A percentile compares a stretch with the other conserved stretches of the same genome.
phyloP scores from a whole-genome alignment of 73 alveolate genomes.

The Paramecium octaurelia region DNA sequence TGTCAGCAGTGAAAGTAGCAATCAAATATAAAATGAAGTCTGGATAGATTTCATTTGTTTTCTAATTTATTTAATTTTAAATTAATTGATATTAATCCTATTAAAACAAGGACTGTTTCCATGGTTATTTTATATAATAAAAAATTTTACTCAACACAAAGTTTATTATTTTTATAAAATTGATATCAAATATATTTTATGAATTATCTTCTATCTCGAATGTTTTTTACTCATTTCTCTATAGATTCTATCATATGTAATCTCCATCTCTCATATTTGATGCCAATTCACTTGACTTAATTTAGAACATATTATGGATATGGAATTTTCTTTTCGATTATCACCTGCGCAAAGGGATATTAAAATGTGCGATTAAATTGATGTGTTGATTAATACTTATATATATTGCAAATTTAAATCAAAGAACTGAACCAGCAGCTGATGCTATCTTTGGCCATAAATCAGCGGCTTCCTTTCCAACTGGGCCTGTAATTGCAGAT shows the following conservation, averaged over 20 bases:
- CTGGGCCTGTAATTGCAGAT: constrained; percentile 93
- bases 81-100: too few relatives aligned
- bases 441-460: constrained; percentile 98
- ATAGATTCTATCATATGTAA: too few relatives aligned
- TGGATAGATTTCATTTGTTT: too few relatives aligned
- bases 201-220: not conserved
- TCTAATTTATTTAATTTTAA: too few relatives aligned
- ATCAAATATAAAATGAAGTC: too few relatives aligned
- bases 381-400: not conserved
- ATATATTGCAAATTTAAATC: constrained; percentile 52
- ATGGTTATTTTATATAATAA: too few relatives aligned
- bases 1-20: too few relatives aligned
- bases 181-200: too few relatives aligned
- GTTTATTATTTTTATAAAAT: too few relatives aligned
- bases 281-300: not conserved
- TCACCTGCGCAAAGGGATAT: not conserved
- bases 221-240: not conserved
- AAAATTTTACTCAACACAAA: too few relatives aligned
- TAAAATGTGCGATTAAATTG: not conserved
- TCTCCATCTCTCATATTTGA: not conserved
- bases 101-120: too few relatives aligned
- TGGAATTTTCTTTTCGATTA: not conserved
- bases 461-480: constrained; percentile 93
- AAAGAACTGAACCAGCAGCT: constrained; percentile 92
- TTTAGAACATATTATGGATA: too few relatives aligned